Percentiles rank a stretch among this genome's conserved stretches.
phyloP scores from a whole-genome alignment of 2,329 filamentous ascomycete genomes.

The Fusarium albidum region DNA sequence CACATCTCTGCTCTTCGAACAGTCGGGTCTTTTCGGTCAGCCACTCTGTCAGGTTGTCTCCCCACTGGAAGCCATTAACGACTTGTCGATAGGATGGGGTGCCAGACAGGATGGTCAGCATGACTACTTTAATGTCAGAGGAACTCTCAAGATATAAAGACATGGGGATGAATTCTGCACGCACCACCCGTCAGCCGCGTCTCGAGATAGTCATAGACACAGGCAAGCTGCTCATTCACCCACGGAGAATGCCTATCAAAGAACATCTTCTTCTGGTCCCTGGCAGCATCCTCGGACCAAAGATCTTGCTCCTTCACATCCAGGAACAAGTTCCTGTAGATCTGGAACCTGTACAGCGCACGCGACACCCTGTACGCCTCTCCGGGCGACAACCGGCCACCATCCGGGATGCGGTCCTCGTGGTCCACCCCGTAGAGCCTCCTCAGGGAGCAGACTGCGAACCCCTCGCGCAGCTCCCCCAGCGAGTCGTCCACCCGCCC shows the following conservation, averaged over 20 bases:
- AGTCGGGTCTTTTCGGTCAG: constrained; percentile 23
- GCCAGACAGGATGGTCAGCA: constrained; percentile 32
- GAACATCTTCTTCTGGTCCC: constrained; percentile 29
- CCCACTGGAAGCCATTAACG: constrained; percentile 32
- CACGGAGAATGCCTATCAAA: constrained; percentile 33
- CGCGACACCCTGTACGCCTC: constrained; percentile 29
- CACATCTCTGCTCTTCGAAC: constrained; percentile 35
- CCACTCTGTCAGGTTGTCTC: constrained; percentile 34
- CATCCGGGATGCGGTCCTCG: constrained; percentile 7
- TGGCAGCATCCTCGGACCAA: not conserved
- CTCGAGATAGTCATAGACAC: constrained; percentile 34
- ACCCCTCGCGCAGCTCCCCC: constrained; percentile 11
- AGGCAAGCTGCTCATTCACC: constrained; percentile 36
- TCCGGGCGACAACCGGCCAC: constrained; percentile 5
- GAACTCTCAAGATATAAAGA: no score
- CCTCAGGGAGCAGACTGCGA: constrained; percentile 13
- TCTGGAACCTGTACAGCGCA: constrained; percentile 36
- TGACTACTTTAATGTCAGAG: constrained; percentile 22
- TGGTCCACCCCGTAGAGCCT: constrained; percentile 26
- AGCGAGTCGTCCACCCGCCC: constrained; percentile 24
- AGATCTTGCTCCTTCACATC: constrained; percentile 10
- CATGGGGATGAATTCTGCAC: constrained; percentile 2
- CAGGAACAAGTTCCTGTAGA: constrained; percentile 33
- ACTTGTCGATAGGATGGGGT: constrained; percentile 32
- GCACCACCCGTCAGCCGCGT: constrained; percentile 29